A percentile compares a stretch with the other conserved stretches of the same genome.
Conservation (phyloP, 352 stramenopile species). For the Blastocystis sp. region DNA sequence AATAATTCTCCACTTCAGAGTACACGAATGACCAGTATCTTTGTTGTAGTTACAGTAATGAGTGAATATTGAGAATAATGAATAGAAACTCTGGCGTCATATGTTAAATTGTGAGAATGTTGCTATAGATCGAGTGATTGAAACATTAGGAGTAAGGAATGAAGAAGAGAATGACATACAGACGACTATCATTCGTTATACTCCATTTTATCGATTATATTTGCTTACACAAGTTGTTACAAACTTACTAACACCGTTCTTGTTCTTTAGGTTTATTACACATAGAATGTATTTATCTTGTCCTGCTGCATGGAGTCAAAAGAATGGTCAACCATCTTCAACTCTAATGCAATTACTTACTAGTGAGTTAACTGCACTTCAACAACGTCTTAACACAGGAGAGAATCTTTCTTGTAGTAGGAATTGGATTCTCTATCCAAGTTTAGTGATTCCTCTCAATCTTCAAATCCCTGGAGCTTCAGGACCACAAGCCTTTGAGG, state of each 20-base stretch:
- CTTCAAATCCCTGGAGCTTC: not conserved
- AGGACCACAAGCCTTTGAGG: not conserved
- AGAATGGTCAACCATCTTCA: not conserved
- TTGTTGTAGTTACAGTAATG: not conserved
- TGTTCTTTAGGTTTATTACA: not conserved
- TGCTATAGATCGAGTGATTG: not conserved
- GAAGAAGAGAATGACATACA: not conserved
- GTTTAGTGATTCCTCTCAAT: not conserved
- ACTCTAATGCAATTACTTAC: not conserved
- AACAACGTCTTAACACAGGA: not conserved
- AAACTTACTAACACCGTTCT: not conserved
- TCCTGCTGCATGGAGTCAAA: not conserved
- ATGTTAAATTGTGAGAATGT: constrained; percentile 19
- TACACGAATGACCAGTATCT: constrained; percentile 25
- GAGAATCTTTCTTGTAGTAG: constrained; percentile 4
- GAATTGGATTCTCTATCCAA: not conserved
- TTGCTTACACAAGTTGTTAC: not conserved
- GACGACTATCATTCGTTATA: not conserved
- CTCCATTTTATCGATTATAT: not conserved
- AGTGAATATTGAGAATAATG: not conserved
- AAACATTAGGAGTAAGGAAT: not conserved
- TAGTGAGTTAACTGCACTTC: not conserved
- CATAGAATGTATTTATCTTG: constrained; percentile 9
- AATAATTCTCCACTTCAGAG: not conserved
- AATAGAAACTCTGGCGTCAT: constrained; percentile 17